These are phyloP conservation scores for Penicillium cinerascens DNA, from an alignment of 495 filamentous ascomycete genomes.

Conservation along the genomic window DNA sequence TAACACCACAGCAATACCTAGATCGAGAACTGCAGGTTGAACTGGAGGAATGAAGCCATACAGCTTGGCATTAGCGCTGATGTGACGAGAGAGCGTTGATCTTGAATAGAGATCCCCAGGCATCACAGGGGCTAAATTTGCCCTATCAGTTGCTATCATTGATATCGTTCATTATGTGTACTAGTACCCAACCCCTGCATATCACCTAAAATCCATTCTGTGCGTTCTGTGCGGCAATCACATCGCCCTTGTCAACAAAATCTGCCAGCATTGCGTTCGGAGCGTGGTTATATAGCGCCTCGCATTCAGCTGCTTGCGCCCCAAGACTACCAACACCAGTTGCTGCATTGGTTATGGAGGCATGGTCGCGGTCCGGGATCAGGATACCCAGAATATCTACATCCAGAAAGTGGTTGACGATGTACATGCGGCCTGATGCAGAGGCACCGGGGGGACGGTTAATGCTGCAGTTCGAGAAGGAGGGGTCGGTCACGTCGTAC, in stretches of 20 bases:
- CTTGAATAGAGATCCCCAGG: conserved; percentile 2
- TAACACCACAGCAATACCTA: conserved; percentile 14
- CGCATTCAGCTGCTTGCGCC: conserved; percentile 51
- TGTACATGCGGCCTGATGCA: conserved; percentile 51
- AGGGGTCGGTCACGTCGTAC: conserved; percentile 54
- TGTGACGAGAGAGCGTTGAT: conserved; percentile 1
- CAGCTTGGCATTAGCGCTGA: neutral
- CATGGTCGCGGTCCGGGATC: conserved; percentile 53
- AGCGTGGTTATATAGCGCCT: conserved; percentile 47
- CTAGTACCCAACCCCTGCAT: neutral
- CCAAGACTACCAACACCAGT: conserved; percentile 55
- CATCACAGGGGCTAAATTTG: neutral
- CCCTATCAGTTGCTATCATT: neutral
- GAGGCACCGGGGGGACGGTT: conserved; percentile 54
- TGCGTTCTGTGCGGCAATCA: conserved; percentile 52
- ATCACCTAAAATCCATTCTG: conserved; percentile 52
- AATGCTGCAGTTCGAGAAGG: conserved; percentile 54
- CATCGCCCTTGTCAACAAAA: conserved; percentile 61
- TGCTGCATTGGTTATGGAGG: conserved; percentile 54
- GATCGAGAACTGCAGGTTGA: conserved; percentile 45
- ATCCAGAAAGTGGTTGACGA: conserved; percentile 49
- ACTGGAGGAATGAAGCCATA: conserved; percentile 32
- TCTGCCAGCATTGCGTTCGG: conserved; percentile 64
- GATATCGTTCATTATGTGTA: neutral
- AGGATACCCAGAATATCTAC: conserved; percentile 43